phyloP scores from a whole-genome alignment of 2,329 filamentous ascomycete species.

The Hortaea werneckii region DNA sequence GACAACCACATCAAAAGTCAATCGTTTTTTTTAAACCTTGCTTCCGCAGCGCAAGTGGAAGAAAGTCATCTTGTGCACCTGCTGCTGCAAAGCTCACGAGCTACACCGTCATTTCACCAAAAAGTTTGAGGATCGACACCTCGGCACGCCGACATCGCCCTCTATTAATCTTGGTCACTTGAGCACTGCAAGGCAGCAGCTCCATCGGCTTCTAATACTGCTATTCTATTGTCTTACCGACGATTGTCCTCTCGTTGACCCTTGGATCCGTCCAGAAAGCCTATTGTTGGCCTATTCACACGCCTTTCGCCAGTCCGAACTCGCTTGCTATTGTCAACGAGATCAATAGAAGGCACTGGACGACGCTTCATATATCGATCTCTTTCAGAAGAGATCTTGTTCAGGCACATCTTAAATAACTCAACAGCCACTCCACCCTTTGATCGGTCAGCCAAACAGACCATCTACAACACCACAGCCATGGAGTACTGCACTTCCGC shows the following conservation, averaged over 20 bases:
- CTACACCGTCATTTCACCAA: slow-evolving; percentile 18
- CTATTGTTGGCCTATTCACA: slow-evolving; percentile 16
- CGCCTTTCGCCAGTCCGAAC: slow-evolving; percentile 5
- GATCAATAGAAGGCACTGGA: slow-evolving; percentile 17
- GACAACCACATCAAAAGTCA: slow-evolving; percentile 10
- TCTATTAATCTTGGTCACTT: slow-evolving; percentile 18
- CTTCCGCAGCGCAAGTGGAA: too few species aligned
- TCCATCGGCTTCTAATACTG: slow-evolving; percentile 19
- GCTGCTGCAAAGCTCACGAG: slow-evolving; percentile 6
- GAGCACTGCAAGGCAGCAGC: slow-evolving; percentile 21
- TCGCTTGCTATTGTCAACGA: slow-evolving; percentile 17
- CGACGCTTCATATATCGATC: slow-evolving; percentile 4
- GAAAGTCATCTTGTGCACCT: slow-evolving; percentile 1
- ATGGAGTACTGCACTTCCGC: slow-evolving; percentile 38
- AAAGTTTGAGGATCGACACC: not conserved
- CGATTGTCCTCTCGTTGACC: slow-evolving; percentile 5
- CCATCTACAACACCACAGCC: slow-evolving; percentile 10
- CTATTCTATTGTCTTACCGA: slow-evolving; percentile 8
- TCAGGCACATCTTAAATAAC: not conserved
- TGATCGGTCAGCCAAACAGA: slow-evolving; percentile 2
- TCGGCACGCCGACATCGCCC: slow-evolving; percentile 9
- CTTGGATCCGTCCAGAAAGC: slow-evolving; percentile 5
- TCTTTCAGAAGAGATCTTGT: slow-evolving; percentile 3
- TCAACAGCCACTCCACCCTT: not conserved
- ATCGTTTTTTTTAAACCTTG: too few species aligned